These are phyloP conservation scores for Shiraia sp. DNA, from an alignment of 2,329 filamentous ascomycete genomes.

Conservation along the genomic window DNA sequence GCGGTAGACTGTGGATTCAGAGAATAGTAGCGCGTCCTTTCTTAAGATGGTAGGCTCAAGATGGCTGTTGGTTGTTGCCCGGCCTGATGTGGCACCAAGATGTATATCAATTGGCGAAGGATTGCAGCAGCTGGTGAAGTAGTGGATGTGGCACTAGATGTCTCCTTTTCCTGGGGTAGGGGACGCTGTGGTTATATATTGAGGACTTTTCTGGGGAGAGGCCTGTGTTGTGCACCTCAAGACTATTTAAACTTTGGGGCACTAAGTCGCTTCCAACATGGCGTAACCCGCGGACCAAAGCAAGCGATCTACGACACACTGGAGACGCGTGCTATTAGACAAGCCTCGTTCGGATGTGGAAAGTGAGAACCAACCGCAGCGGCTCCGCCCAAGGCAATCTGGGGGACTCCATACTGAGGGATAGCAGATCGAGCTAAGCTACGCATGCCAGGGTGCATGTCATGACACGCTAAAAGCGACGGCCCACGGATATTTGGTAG, in stretches of 20 bases:
- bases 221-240: conserved; percentile 9
- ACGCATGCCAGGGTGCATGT: too few species aligned
- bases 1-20: too few species aligned
- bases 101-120: conserved; percentile 20
- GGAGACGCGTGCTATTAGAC: conserved; percentile 18
- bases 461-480: conserved; percentile 9
- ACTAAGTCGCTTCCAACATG: conserved; percentile 15
- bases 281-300: conserved; percentile 28
- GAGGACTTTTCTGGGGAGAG: conserved; percentile 2
- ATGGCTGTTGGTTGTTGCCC: conserved; percentile 27
- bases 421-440: conserved; percentile 14
- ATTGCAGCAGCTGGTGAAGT: too few species aligned
- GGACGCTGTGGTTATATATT: conserved; percentile 16
- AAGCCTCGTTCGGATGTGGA: conserved; percentile 9
- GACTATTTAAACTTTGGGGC: conserved; percentile 15
- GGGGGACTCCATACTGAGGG: conserved; percentile 18
- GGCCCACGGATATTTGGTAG: conserved; percentile 4
- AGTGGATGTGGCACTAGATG: conserved; percentile 4
- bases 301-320: conserved; percentile 21
- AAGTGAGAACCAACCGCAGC: conserved; percentile 24
- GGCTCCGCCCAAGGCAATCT: conserved; percentile 23
- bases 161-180: conserved; percentile 9
- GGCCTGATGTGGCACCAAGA: conserved; percentile 19
- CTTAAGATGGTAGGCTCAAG: too few species aligned
- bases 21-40: too few species aligned